Evolutionary conservation across 495 filamentous ascomycete species (phyloP).

Genomic region (Trichoderma reesei): DNA sequence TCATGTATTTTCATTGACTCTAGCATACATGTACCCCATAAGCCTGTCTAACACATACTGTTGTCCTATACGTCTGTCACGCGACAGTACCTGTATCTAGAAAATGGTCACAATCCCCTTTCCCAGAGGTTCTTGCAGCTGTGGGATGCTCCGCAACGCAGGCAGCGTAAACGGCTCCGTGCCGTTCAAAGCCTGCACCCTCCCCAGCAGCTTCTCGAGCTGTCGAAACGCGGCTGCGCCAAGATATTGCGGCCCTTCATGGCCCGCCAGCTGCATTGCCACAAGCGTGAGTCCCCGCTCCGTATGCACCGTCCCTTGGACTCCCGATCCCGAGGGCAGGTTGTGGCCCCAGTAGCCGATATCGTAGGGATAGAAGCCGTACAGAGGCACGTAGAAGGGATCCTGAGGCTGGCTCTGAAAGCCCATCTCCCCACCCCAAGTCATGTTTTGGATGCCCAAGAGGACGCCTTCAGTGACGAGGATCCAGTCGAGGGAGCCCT

Average conservation of each 20-base stretch:
- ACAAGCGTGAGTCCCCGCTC: constrained; percentile 64
- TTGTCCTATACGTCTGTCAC: no score
- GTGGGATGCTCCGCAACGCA: background rate
- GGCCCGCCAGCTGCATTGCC: constrained; percentile 49
- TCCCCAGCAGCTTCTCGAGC: constrained; percentile 56
- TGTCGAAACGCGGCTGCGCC: constrained; percentile 57
- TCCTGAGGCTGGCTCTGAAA: constrained; percentile 50
- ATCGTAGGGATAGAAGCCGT: constrained; percentile 28
- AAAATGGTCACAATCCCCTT: background rate
- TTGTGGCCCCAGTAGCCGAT: background rate
- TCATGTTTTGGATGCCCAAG: constrained; percentile 75
- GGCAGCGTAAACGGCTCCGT: constrained; percentile 22
- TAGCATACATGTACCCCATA: no score
- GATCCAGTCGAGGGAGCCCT: constrained; percentile 50
- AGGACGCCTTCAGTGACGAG: constrained; percentile 59
- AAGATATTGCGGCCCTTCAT: constrained; percentile 56
- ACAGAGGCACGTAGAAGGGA: constrained; percentile 58
- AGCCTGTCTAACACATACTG: no score
- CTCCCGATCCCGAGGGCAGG: constrained; percentile 41
- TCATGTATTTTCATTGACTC: no score
- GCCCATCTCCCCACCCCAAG: constrained; percentile 62
- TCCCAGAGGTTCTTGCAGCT: background rate
- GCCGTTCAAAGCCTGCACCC: constrained; percentile 36
- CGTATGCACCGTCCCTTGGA: constrained; percentile 50
- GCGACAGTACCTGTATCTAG: no score